These are phyloP conservation scores for Hysterium pulicare DNA, from an alignment of 2,329 filamentous ascomycete genomes.

Conservation along the genomic window DNA sequence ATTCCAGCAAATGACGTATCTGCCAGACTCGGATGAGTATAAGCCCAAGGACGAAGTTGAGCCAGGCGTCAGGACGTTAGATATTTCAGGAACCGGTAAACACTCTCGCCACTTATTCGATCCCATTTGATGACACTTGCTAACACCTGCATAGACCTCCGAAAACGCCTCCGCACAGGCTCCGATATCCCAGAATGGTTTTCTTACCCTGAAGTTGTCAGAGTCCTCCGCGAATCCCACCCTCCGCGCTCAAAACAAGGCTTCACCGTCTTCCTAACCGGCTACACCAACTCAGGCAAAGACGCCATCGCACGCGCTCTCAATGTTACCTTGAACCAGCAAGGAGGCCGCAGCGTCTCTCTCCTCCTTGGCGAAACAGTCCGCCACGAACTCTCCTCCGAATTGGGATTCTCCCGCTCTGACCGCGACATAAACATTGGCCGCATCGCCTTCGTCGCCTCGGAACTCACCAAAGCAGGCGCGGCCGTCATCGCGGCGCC, in stretches of 20 bases:
- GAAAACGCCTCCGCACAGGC: constrained; percentile 83
- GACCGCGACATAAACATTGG: constrained; percentile 94
- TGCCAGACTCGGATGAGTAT: constrained; percentile 97
- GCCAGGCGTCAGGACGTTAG: constrained; percentile 71
- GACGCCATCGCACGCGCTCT: constrained; percentile 93
- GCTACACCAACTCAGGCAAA: constrained; percentile 95
- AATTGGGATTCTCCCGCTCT: constrained; percentile 90
- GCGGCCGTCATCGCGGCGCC: constrained; percentile 94
- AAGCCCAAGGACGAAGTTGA: constrained; percentile 86
- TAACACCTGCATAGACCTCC: constrained; percentile 76
- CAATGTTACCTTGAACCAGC: constrained; percentile 96
- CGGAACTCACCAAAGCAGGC: constrained; percentile 88
- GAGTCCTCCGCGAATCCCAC: constrained; percentile 93
- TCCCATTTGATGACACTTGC: constrained; percentile 3
- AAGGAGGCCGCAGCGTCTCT: constrained; percentile 90
- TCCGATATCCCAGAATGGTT: constrained; percentile 99
- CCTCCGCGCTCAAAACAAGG: constrained; percentile 87
- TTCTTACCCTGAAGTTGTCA: constrained; percentile 98
- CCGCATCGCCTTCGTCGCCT: constrained; percentile 93
- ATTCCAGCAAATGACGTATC: constrained; percentile 99
- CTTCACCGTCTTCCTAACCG: constrained; percentile 97
- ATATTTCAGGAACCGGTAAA: constrained; percentile 50
- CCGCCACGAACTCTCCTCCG: constrained; percentile 84
- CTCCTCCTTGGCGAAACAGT: constrained; percentile 95
- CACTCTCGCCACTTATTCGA: background rate